Evolutionary conservation across 257 asterid genomes (phyloP), one percentile per base, ranked within the genome.

Genomic region (Capsicum chinense): DNA sequence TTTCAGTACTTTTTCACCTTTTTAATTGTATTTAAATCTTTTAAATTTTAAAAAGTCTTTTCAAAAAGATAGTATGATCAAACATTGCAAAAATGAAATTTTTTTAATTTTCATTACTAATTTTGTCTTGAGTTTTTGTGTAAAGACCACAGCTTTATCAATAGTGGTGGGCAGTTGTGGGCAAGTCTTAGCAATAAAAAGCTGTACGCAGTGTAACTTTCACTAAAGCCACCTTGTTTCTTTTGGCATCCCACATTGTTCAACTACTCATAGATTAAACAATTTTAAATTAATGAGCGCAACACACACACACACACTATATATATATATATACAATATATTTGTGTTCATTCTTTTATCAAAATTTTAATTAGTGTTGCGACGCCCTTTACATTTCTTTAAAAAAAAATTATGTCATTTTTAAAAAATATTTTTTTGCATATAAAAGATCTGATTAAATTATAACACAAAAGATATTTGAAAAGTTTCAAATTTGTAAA

Each of bases 161-260:
- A 54, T 54, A 3, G 5, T 78, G 64, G 58, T 78, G 64, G 48
- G 33, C 33, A 54, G 64, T 14, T 44, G 82, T 54, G 82, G 82
- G 82, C 64, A 54, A 78, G 64, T 76, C 81, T 26, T 52, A 15
- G 14, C 14, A 52, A 52, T 33, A 54, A 54, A 78, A 54, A 54
- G 64, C 26, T 54, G 44, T 14, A 14, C 64, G 2, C 16, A 42
- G 56, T 78, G 82, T 54, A 54, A 78, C 82, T 78, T 54, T 78
- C 64, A 52, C 48, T 26, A 76, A 76, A 52, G 48, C 63, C 15
- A 14, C 76, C 21, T 68, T 68, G 1, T 68, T 39, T 68, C 54
- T 39, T 68, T 68, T 68, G 7, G 78, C 78, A 15, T 37, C 80
- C 60, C 37, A 13, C 50, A 12, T 57, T 57, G 62, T 15, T 14